A percentile compares a stretch with the other conserved stretches of the same genome.
phyloP scores from a whole-genome alignment of 768 basidiomycete species.

The Boletus subcaerulescens region DNA sequence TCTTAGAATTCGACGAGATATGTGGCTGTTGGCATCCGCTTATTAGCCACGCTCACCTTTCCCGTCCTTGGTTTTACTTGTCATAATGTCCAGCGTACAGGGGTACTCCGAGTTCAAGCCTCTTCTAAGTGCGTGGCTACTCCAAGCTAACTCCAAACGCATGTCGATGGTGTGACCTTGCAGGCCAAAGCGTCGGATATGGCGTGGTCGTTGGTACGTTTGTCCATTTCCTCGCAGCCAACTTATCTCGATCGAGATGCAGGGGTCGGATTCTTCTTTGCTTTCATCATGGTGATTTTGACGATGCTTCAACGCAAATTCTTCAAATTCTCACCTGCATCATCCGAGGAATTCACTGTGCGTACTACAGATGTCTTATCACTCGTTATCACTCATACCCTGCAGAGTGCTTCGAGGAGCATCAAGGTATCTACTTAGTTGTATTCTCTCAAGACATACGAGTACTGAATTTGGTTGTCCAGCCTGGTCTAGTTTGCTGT shows the following conservation, averaged over 20 bases:
- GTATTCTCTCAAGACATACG: background rate
- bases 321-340: slow-evolving; percentile 39
- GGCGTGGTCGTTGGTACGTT: slow-evolving; percentile 45
- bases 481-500: slow-evolving; percentile 50
- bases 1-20: too few species aligned
- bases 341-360: slow-evolving; percentile 49
- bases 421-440: slow-evolving; percentile 34
- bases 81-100: too few species aligned
- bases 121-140: too few species aligned
- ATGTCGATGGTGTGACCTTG: background rate
- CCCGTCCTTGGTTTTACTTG: too few species aligned
- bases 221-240: background rate
- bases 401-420: slow-evolving; percentile 44
- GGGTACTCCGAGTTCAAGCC: slow-evolving; percentile 40
- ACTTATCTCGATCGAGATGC: background rate
- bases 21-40: too few species aligned
- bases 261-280: slow-evolving; percentile 53
- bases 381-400: background rate
- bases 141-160: background rate
- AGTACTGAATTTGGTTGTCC: background rate
- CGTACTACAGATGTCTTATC: slow-evolving; percentile 2
- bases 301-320: slow-evolving; percentile 39
- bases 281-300: slow-evolving; percentile 43
- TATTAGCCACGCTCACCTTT: too few species aligned
- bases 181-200: slow-evolving; percentile 47